Conservation (phyloP, 257 asterid genomes). For the Thymus quinquecostatus region DNA sequence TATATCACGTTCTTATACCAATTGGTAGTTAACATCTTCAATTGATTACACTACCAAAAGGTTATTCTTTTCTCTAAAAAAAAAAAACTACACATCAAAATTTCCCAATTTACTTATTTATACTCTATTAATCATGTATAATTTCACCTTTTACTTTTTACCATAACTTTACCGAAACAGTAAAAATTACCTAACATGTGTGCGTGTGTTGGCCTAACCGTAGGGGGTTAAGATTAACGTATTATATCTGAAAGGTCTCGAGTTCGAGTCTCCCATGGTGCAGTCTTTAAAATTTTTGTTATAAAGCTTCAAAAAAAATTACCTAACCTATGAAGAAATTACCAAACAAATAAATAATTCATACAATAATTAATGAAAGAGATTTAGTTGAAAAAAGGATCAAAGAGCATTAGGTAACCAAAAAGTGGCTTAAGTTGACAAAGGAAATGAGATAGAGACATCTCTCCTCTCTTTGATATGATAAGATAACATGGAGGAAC, state of each 20-base stretch:
- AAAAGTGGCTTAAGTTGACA: constrained; percentile 36
- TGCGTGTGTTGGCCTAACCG: too few relatives aligned
- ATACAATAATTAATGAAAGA: background rate
- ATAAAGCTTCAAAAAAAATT: background rate
- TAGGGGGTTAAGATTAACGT: too few relatives aligned
- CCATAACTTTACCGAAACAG: background rate
- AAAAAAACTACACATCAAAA: too few relatives aligned
- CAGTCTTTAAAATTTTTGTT: too few relatives aligned
- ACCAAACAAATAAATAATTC: background rate
- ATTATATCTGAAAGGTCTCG: too few relatives aligned
- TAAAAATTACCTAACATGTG: background rate
- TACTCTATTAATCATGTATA: too few relatives aligned
- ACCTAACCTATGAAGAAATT: background rate
- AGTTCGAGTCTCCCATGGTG: too few relatives aligned
- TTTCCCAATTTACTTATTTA: too few relatives aligned
- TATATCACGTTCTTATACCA: background rate
- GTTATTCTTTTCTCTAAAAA: background rate
- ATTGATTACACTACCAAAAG: background rate
- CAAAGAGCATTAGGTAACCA: constrained; percentile 35
- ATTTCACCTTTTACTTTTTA: background rate
- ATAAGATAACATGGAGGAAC: constrained; percentile 38
- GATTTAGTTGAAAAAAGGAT: constrained; percentile 11
- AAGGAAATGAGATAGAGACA: constrained; percentile 32
- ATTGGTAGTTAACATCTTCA: background rate
- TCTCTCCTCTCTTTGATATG: constrained; percentile 29